These are phyloP conservation scores for Combretum micranthum DNA, from an alignment of 345 rosid genomes.

Conservation along the genomic window DNA sequence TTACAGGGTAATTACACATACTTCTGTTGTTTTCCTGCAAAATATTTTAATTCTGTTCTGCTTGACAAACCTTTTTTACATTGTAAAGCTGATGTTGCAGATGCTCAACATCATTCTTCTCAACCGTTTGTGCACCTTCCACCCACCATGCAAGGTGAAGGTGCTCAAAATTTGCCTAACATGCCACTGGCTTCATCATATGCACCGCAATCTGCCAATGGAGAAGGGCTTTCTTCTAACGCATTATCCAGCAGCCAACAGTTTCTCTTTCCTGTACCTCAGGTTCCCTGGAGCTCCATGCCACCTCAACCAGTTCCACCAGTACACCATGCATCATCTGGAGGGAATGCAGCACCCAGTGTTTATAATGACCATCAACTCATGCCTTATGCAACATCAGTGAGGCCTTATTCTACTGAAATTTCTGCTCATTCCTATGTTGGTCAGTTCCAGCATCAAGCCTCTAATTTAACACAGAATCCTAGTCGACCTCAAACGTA, in stretches of 20 bases:
- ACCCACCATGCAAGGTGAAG: slow-evolving; percentile 14
- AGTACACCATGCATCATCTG: slow-evolving; percentile 8
- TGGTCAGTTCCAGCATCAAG: slow-evolving; percentile 26
- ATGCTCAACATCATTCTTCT: slow-evolving; percentile 14
- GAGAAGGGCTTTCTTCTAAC: slow-evolving; percentile 24
- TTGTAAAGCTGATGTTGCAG: not conserved
- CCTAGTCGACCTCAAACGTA: slow-evolving; percentile 14
- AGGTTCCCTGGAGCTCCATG: slow-evolving; percentile 19
- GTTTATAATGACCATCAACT: slow-evolving; percentile 24
- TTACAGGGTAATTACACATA: slow-evolving; percentile 2
- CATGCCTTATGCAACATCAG: slow-evolving; percentile 19
- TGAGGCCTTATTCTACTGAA: slow-evolving; percentile 23
- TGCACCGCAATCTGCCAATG: slow-evolving; percentile 21
- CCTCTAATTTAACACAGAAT: slow-evolving; percentile 18
- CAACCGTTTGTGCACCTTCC: slow-evolving; percentile 12
- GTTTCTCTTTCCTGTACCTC: slow-evolving; percentile 20
- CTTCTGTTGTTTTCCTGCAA: slow-evolving; percentile 15
- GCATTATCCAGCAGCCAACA: slow-evolving; percentile 28
- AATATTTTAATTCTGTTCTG: slow-evolving; percentile 15
- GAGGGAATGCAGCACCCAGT: slow-evolving; percentile 11
- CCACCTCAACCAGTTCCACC: slow-evolving; percentile 18
- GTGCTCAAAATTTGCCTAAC: slow-evolving; percentile 5
- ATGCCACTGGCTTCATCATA: slow-evolving; percentile 12
- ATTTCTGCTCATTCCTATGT: slow-evolving; percentile 21
- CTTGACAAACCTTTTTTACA: not conserved